These are phyloP conservation scores for Lactifluus rugatus DNA, from an alignment of 768 basidiomycete genomes.

Conservation along the genomic window DNA sequence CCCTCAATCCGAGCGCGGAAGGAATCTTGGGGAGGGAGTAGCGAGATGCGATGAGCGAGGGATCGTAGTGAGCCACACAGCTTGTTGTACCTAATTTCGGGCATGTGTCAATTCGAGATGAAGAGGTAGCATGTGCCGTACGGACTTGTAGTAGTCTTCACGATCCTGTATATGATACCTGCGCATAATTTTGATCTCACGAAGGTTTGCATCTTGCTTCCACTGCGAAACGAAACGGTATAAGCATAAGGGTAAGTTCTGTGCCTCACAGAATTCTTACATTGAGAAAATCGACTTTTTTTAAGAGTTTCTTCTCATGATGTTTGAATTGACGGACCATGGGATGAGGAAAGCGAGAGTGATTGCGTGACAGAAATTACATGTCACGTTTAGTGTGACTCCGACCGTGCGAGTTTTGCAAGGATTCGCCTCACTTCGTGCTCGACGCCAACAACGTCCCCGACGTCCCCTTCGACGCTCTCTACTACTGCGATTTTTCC, in stretches of 20 bases:
- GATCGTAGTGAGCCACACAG: conserved; percentile 80
- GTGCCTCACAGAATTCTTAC: conserved; percentile 34
- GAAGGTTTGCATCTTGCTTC: conserved; percentile 88
- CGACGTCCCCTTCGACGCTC: conserved; percentile 7
- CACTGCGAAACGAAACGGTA: conserved; percentile 54
- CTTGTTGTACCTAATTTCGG: conserved; percentile 70
- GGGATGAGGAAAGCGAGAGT: neutral
- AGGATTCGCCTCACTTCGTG: conserved; percentile 21
- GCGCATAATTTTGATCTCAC: conserved; percentile 91
- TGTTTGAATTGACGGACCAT: conserved; percentile 94
- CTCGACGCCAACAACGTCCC: conserved; percentile 20
- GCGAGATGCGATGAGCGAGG: conserved; percentile 76
- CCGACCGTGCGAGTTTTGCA: conserved; percentile 21
- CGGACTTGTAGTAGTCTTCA: conserved; percentile 87
- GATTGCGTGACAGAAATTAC: neutral
- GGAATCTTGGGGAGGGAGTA: conserved; percentile 83
- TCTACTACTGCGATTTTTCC: conserved; percentile 11
- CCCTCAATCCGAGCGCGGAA: conserved; percentile 77
- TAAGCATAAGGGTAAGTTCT: neutral
- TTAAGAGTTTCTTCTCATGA: conserved; percentile 91
- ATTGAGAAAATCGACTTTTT: conserved; percentile 94
- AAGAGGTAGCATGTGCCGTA: conserved; percentile 9
- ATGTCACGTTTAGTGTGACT: conserved; percentile 18
- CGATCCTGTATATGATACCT: conserved; percentile 92
- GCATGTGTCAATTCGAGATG: neutral